Base-by-base conservation (phyloP, 139 green algal genomes). In the Pseudopediastrum boryanum region DNA sequence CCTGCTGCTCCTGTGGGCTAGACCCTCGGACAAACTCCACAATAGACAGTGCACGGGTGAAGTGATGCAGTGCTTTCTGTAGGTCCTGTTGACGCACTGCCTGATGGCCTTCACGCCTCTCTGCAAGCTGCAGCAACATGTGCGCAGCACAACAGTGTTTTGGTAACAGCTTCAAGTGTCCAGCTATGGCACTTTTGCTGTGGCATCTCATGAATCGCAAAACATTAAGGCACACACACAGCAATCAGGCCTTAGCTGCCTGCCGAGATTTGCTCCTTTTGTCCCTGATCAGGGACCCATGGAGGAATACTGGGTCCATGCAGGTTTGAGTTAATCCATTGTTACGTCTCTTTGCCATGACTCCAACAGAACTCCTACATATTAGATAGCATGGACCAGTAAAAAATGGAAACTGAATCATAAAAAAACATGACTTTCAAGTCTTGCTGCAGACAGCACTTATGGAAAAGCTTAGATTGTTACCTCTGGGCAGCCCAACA, bases 101-200 rank as follows among this genome's bases (percentile, higher is more conserved):
- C 21, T 78, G 67, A 44, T 92, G 92, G 46, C 90, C 91, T 23
- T 84, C 69, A 4, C 80, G 72, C n/a, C 91, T 78, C 77, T 94
- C 85, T 3, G 48, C 51, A 33, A 93, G 58, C 87, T 94, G 87
- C 48, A 58, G 16, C 48, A 19, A 58, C 48, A 58, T 58, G 48
- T n/a, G n/a, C n/a, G n/a, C n/a, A n/a, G n/a, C n/a, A n/a, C n/a
- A n/a, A n/a, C n/a, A n/a, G n/a, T n/a, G n/a, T n/a, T n/a, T n/a
- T n/a, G n/a, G n/a, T n/a, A n/a, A n/a, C n/a, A n/a, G n/a, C n/a
- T n/a, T n/a, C n/a, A n/a, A n/a, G n/a, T n/a, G n/a, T n/a, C n/a
- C n/a, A n/a, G n/a, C n/a, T n/a, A n/a, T n/a, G n/a, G n/a, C n/a
- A n/a, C n/a, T n/a, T n/a, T n/a, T n/a, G n/a, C n/a, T n/a, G n/a